Percentiles rank a stretch among this genome's conserved stretches.
phyloP scores from a whole-genome alignment of 1,284 basidiomycete species.

The Phellinidium pouzarii region DNA sequence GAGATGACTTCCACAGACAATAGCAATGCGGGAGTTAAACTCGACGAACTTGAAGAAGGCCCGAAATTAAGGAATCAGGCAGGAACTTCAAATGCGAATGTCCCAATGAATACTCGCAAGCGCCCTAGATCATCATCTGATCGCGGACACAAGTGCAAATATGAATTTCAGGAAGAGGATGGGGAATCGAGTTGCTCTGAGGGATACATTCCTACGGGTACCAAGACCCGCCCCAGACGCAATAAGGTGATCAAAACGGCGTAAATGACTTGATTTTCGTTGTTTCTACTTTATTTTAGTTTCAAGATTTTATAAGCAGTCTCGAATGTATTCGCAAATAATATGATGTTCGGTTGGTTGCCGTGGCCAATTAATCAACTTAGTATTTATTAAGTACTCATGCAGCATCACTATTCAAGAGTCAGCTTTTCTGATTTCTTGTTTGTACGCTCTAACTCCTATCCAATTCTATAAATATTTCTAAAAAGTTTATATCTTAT shows the following conservation, averaged over 20 bases:
- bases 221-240: neutral
- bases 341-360: too few relatives aligned
- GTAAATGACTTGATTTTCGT: too few relatives aligned
- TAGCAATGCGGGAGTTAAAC: neutral
- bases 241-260: neutral
- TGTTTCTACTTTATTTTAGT: too few relatives aligned
- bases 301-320: too few relatives aligned
- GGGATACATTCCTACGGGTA: neutral
- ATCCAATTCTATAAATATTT: too few relatives aligned
- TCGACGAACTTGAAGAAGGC: neutral
- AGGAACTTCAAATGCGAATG: neutral
- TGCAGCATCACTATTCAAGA: too few relatives aligned
- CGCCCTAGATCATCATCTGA: neutral
- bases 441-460: too few relatives aligned
- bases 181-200: neutral
- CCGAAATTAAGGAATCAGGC: neutral
- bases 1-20: neutral
- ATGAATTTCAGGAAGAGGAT: neutral
- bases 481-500: neutral
- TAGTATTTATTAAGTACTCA: too few relatives aligned
- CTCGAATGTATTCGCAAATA: too few relatives aligned
- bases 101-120: neutral
- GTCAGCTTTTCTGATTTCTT: too few relatives aligned
- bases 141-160: neutral
- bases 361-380: too few relatives aligned